Base-by-base conservation (phyloP, 2,329 filamentous ascomycete species). In the Curvularia sp. region DNA sequence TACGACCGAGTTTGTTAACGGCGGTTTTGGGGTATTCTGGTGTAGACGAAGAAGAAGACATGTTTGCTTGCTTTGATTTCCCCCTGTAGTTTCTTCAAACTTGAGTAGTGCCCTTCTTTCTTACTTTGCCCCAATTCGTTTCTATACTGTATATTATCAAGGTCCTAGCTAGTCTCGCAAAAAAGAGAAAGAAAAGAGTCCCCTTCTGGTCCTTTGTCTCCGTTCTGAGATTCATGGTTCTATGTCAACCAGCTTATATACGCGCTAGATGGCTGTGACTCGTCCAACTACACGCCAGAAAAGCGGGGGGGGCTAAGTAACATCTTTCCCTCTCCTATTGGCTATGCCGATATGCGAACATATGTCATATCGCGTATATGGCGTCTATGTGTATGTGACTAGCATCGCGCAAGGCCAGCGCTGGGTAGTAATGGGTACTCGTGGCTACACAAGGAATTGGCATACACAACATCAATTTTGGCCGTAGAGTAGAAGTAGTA, bases 1-100 rank as follows among this genome's bases (percentile, higher is more conserved):
- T 51, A 15, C 73, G 60, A 0, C 70, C 68, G 8, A 75, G 55
- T 52, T 72, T 73, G 51, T 73, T 74, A 2, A 66, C 59, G 18
- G 63, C n/a, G 19, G 66, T 73, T 39, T 69, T 69, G 23, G 67
- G 62, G 36, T 74, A 75, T 10, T 60, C 58, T 38, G 53, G 49
- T 34, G 45, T n/a, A n/a, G n/a, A 49, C 3, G 36, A 18, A n/a
- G 18, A 25, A 18, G 49, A 48, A 12, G 66, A 54, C 66, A 58
- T 58, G 19, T 13, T 48, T 36, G 27, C 8, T 39, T 49, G 12
- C 2, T 34, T 10, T 47, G 19, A n/a, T 18, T 49, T 12, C 5
- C 13, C 23, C n/a, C 5, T 34, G 13, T 42, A n/a, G 7, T 21
- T 23, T 23, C 2, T 43, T n/a, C n/a, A n/a, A n/a, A n/a, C n/a